Evolutionary conservation across 2,329 filamentous ascomycete species (phyloP).

Genomic region (Ophiostoma sp.): DNA sequence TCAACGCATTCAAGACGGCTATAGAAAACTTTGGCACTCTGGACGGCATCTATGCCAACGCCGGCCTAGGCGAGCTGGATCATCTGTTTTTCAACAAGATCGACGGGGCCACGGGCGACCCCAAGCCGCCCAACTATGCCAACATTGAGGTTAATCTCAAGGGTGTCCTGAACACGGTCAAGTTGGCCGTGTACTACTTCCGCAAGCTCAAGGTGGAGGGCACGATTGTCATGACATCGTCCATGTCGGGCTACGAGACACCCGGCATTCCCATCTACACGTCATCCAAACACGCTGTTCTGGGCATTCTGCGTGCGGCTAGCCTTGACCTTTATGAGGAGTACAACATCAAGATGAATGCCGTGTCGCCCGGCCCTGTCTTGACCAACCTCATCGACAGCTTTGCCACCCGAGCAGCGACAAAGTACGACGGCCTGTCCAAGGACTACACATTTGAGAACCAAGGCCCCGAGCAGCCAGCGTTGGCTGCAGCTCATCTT

Average conservation of each 20-base stretch:
- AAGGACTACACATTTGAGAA: constrained; percentile 1
- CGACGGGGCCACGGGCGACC: not conserved
- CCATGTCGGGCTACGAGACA: constrained; percentile 14
- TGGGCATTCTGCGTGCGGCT: not conserved
- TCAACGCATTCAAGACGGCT: not conserved
- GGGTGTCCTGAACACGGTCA: constrained; percentile 9
- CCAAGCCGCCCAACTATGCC: not conserved
- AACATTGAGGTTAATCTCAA: constrained; percentile 5
- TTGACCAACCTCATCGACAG: not conserved
- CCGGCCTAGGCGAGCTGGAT: constrained; percentile 5
- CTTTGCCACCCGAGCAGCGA: not conserved
- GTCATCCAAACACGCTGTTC: not conserved
- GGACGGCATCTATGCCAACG: not conserved
- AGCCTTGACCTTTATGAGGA: not conserved
- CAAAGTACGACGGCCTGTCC: not conserved
- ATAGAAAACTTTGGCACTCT: not conserved
- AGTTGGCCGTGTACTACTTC: constrained; percentile 8
- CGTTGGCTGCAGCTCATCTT: not conserved
- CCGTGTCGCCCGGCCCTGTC: constrained; percentile 1
- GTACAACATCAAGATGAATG: constrained; percentile 18
- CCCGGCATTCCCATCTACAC: constrained; percentile 15
- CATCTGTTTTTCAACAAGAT: constrained; percentile 1
- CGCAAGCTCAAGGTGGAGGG: constrained; percentile 7
- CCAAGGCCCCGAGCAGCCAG: not conserved
- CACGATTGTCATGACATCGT: constrained; percentile 2